Conservation (phyloP, 495 filamentous ascomycete species). For the Penicillium lividum region DNA sequence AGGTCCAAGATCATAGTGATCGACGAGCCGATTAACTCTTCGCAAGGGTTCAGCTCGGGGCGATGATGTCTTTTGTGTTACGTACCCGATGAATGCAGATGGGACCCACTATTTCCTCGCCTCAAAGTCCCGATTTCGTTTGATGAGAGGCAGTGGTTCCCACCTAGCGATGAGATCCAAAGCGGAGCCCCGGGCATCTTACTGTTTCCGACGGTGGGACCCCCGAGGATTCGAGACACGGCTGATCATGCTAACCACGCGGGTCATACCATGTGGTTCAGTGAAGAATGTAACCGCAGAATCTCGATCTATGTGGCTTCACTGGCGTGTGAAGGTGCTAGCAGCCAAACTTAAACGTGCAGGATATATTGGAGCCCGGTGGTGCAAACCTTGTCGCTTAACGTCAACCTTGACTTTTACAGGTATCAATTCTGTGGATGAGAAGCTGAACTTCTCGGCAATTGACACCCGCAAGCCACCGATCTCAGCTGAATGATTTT, state of each 20-base stretch:
- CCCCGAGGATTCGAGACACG: background rate
- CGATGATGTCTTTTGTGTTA: background rate
- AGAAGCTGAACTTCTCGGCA: background rate
- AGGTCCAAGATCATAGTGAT: background rate
- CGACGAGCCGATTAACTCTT: background rate
- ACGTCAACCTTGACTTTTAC: no score
- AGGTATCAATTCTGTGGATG: no score
- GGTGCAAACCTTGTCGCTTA: background rate
- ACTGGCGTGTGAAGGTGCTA: background rate
- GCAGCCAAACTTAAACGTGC: background rate
- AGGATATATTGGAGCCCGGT: background rate
- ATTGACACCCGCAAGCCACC: background rate
- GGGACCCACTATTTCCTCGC: background rate
- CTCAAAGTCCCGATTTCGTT: background rate
- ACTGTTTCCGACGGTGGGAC: conserved; percentile 1
- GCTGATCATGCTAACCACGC: background rate
- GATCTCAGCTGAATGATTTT: background rate
- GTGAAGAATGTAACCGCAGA: background rate
- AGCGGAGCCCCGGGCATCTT: conserved; percentile 7
- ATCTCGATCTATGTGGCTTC: background rate
- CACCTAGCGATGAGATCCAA: conserved; percentile 4
- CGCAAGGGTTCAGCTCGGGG: conserved; percentile 5
- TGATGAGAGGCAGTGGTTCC: background rate
- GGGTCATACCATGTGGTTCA: background rate
- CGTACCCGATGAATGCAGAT: background rate